Percentiles rank a stretch among this genome's conserved stretches.
Evolutionary conservation across 2,329 filamentous ascomycete genomes (phyloP).

Genomic region (Diplodia intermedia): DNA sequence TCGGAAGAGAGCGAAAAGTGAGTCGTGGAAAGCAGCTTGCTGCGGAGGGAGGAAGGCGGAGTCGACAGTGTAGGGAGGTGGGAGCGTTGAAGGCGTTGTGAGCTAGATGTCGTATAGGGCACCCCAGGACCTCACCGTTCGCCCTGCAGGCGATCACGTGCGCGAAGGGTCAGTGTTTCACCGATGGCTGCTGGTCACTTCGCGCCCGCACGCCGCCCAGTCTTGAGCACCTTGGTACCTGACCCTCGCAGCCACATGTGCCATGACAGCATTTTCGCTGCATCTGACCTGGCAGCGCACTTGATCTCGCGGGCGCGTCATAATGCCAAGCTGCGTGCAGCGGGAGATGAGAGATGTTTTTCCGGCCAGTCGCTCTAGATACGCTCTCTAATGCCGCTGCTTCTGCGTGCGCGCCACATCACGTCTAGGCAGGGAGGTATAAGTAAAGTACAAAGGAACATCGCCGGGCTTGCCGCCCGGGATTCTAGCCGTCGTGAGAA

Average conservation of each 20-base stretch:
- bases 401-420: conserved; percentile 12
- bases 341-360: conserved; percentile 12
- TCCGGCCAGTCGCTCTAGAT: conserved; percentile 18
- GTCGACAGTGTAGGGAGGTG: conserved; percentile 30
- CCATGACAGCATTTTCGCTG: conserved; percentile 6
- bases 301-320: conserved; percentile 19
- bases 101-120: conserved; percentile 35
- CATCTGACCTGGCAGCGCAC: conserved; percentile 18
- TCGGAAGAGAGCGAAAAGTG: conserved; percentile 8
- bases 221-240: conserved; percentile 15
- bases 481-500: conserved; percentile 4
- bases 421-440: conserved; percentile 25
- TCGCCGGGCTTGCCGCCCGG: conserved; percentile 15
- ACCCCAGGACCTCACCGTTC: conserved; percentile 10
- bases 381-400: conserved; percentile 4
- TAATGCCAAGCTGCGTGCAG: conserved; percentile 6
- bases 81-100: conserved; percentile 30
- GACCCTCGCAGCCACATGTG: conserved; percentile 5
- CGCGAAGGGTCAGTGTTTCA: conserved; percentile 11
- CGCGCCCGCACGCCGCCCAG: conserved; percentile 17
- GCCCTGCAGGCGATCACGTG: conserved; percentile 22
- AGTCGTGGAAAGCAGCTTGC: conserved; percentile 28
- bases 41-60: conserved; percentile 32
- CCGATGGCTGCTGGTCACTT: background rate
- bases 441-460: conserved; percentile 22